These are phyloP conservation scores for Trichomonas vaginalis DNA, from an alignment of 208 protist species.

Conservation along the genomic window DNA sequence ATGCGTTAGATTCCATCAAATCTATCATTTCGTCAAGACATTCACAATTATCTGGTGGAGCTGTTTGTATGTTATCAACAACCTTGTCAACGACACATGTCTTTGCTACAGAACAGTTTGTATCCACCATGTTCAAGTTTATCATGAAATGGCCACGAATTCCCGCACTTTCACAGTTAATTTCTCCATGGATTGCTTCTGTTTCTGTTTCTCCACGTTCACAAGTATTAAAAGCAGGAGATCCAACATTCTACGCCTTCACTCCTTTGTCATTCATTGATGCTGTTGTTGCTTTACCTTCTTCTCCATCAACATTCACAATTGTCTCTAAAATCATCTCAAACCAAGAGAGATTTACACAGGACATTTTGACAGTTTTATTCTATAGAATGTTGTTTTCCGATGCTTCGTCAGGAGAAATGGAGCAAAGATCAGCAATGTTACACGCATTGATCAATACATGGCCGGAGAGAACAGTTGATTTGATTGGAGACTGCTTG, in stretches of 20 bases:
- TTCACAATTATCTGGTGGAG: neutral
- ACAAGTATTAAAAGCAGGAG: neutral
- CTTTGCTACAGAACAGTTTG: neutral
- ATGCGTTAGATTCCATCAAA: neutral
- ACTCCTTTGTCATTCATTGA: neutral
- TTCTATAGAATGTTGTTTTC: neutral
- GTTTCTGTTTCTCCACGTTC: neutral
- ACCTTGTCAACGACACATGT: neutral
- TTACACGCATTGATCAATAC: neutral
- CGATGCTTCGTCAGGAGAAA: neutral
- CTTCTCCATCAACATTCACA: neutral
- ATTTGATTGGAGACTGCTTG: neutral
- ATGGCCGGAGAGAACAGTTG: neutral
- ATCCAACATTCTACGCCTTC: neutral
- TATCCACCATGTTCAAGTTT: neutral
- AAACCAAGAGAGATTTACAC: neutral
- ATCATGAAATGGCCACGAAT: neutral
- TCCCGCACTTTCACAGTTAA: neutral
- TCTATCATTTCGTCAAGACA: neutral
- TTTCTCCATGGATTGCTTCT: neutral
- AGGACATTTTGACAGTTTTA: neutral
- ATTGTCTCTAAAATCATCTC: neutral
- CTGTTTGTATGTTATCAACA: neutral
- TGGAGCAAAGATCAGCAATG: neutral
- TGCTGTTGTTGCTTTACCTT: neutral